Evolutionary conservation across 805 yeast genomes (phyloP), one percentile per base, ranked within the genome.

Genomic region (Metschnikowia colocasiae): DNA sequence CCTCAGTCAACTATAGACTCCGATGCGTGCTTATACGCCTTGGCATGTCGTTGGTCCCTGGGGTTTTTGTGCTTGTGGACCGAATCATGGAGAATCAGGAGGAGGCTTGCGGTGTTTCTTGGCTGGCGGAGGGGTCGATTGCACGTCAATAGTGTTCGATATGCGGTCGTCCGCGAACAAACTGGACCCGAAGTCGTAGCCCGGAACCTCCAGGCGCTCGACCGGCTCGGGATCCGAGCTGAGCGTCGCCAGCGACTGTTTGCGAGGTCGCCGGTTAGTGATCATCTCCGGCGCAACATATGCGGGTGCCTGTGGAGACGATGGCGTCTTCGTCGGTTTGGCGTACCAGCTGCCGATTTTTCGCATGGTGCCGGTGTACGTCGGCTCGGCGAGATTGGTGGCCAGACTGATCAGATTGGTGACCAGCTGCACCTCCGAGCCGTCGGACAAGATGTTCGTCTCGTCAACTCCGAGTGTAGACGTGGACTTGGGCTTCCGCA

Each of bases 311-410:
- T 9, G 40, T 15, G 47, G 22, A 9, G 48, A 27, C 2, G 45
- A 25, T 26, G 34, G 43, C 26, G 26, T 47, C 31, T 51, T 50
- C 19, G 70, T 77, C 46, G 76, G 76, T 30, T 74, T 80, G 45
- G 73, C 74, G 55, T 85, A 85, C 88, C 92, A 83, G 51, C 78
- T 82, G 1, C 86, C 87, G 6, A 86, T 62, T 56, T 80, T 85
- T 27, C 40, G 40, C 7, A 36, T 36, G 30, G 40, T 23, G 19
- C 40, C 40, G 4, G 40, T 23, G 29, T 36, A 36, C 10, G n/a
- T 12, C n/a, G 40, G 20, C 32, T 38, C 42, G 5, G 18, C 18
- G 18, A 15, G 18, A 30, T 30, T 15, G 18, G 38, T 5, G 22
- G 30, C 20, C 22, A 16, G 35, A 18, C 12, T 32, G 12, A 32